Percentiles rank a stretch among this genome's conserved stretches.
These are phyloP conservation scores for Intubia oerlemansii DNA, from an alignment of 2,329 filamentous ascomycete genomes.

Conservation along the genomic window DNA sequence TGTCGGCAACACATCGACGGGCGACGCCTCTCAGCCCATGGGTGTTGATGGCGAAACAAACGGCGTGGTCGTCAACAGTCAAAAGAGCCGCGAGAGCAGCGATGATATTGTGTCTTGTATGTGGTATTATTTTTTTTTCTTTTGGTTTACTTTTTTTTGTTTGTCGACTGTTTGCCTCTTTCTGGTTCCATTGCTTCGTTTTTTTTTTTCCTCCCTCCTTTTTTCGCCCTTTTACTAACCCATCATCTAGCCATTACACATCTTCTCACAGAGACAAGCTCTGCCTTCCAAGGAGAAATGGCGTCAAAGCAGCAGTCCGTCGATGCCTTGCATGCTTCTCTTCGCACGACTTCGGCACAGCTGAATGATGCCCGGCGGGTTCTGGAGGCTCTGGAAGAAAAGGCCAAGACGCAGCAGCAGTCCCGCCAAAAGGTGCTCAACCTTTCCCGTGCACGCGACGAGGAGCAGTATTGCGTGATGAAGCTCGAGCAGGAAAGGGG, in stretches of 20 bases:
- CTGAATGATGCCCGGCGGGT: constrained; percentile 57
- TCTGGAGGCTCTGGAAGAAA: constrained; percentile 48
- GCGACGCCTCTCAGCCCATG: constrained; percentile 22
- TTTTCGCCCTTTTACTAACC: constrained; percentile 9
- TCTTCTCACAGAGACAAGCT: constrained; percentile 57
- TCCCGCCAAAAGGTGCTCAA: constrained; percentile 56
- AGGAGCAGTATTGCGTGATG: constrained; percentile 37
- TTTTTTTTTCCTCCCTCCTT: no score
- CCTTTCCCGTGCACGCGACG: constrained; percentile 49
- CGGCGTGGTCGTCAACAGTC: constrained; percentile 22
- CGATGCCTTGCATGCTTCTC: constrained; percentile 58
- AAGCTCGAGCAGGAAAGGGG: constrained; percentile 21
- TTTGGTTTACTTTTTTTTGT: neutral
- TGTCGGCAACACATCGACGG: constrained; percentile 45
- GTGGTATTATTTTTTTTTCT: constrained; percentile 16
- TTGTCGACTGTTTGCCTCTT: neutral
- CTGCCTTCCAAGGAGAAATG: constrained; percentile 61
- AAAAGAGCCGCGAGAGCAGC: constrained; percentile 48
- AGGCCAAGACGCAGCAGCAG: constrained; percentile 42
- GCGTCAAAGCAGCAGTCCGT: constrained; percentile 67
- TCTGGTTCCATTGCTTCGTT: no score
- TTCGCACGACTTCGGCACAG: constrained; percentile 60
- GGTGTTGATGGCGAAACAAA: constrained; percentile 20
- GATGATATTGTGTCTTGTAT: constrained; percentile 62
- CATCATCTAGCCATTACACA: constrained; percentile 49